Base-by-base conservation (phyloP, 1,139 yeast genomes). In the Schwanniomyces etchellsii region DNA sequence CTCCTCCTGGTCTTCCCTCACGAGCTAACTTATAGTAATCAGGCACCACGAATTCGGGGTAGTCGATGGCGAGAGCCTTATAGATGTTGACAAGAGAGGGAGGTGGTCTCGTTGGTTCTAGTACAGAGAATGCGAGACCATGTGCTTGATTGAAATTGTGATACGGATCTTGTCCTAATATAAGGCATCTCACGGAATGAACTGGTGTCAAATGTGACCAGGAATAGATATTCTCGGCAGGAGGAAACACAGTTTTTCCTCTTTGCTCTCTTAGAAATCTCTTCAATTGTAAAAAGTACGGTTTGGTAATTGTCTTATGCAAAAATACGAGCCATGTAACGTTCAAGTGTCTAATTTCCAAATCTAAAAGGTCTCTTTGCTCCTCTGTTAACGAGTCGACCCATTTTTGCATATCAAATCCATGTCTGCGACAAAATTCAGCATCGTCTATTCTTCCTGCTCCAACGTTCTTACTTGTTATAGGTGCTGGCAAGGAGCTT, bases 111-210 rank as follows among this genome's bases (percentile, higher is more conserved):
- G 74, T 67, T 3, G 95, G 95, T 20, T 84, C 81, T 30, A 77
- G 67, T 2, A 91, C 98, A 9, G 94, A 82, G 47, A 91, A 91
- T 4, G 98, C 97, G 17, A 91, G 63, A 0, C 99, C 99, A 48
- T 91, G 98, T 0, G 99, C 99, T 53, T 91, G 98, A 48, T 84
- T 83, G 44, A 57, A 58, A 50, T 88, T 88, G 54, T 93, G 98
- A 51, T 91, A 91, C 0, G 99, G 99, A 52, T 91, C 99, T 53
- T 91, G 99, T 1, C 99, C 99, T 27, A 93, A 63, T 12, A 93
- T 69, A 3, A 91, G 71, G 20, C 93, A 93, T 47, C 77, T 80
- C 18, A 89, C 82, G 2, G 71, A 55, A 4, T 76, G 66, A 21
- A 91, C 63, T 0, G 96, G 96, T 0, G 97, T 86, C 20, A 80